Evolutionary conservation across 768 basidiomycete genomes (phyloP), one percentile per base, ranked within the genome.

Genomic region (Candolleomyces aberdarensis): DNA sequence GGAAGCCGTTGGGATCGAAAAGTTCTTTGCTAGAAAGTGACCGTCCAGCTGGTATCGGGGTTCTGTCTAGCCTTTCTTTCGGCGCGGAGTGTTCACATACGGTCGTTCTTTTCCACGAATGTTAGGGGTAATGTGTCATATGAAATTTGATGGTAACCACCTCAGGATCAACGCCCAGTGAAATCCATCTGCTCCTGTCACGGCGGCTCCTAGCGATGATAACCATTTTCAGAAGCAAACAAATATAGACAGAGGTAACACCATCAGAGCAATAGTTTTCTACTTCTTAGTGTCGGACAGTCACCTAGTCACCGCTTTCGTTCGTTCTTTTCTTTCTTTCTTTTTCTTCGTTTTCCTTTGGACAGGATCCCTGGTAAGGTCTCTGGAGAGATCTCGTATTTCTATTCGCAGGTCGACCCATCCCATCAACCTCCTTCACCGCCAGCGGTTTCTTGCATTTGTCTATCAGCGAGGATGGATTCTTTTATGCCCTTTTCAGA

Each of bases 341-440:
- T 64, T 64, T 54, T 56, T 56, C 64, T 50, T 63, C 57, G 61
- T 68, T 67, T 67, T 65, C 67, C 61, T 69, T 73, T 66, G 72
- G 76, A 70, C 72, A 67, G 73, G 71, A 65, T 74, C 72, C 71
- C 67, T 65, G 69, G 54, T 65, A 46, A 63, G 61, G 62, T 71
- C 69, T 67, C 68, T 54, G 57, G 65, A 69, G 65, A 69, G 71
- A 64, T 53, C 57, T 64, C 58, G 59, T 63, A 64, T 63, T 64
- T 66, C 58, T 72, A 60, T 72, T 75, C 78, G 80, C 81, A 73
- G 80, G 80, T 71, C 78, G 76, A 63, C 69, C 62, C 36, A 61
- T 54, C 50, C 60, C 61, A 62, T 62, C 65, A 65, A 59, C 58
- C 55, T 56, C 58, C 48, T 32, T 51, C 46, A 46, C 41, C 29